Evolutionary conservation across 257 asterid genomes (phyloP).

Genomic region (Ocimum tenuiflorum): DNA sequence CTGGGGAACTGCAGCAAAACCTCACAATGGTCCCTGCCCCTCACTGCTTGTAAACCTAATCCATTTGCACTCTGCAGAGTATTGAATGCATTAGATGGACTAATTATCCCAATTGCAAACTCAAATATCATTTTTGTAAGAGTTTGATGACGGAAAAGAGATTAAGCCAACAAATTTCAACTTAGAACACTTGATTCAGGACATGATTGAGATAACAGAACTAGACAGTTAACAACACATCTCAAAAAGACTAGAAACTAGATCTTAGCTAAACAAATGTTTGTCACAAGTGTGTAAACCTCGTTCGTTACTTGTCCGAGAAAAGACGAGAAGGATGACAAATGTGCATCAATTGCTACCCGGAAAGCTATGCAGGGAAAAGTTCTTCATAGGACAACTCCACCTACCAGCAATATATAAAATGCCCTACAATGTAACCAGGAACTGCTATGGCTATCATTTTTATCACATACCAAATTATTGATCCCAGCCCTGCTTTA

Average conservation of each 20-base stretch:
- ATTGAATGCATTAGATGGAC: constrained; percentile 6
- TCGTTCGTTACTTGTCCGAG: background rate
- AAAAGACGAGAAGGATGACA: background rate
- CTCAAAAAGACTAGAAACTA: background rate
- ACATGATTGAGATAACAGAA: background rate
- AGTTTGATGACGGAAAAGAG: background rate
- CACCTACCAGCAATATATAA: background rate
- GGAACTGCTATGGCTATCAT: background rate
- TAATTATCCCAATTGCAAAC: background rate
- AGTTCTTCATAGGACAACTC: background rate
- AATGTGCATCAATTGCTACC: background rate
- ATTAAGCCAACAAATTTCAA: background rate
- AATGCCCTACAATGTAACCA: background rate
- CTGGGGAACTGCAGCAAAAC: constrained; percentile 59
- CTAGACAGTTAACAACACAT: background rate
- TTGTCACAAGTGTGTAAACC: background rate
- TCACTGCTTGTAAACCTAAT: constrained; percentile 78
- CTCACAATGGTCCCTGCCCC: constrained; percentile 59
- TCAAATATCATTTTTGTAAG: background rate
- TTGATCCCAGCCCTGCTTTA: background rate
- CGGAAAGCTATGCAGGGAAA: background rate
- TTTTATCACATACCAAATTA: background rate
- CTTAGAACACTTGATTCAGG: background rate
- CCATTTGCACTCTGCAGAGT: constrained; percentile 84
- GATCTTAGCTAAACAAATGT: background rate